phyloP scores from a whole-genome alignment of 1,284 basidiomycete species.

The Apiotrichum brassicae region DNA sequence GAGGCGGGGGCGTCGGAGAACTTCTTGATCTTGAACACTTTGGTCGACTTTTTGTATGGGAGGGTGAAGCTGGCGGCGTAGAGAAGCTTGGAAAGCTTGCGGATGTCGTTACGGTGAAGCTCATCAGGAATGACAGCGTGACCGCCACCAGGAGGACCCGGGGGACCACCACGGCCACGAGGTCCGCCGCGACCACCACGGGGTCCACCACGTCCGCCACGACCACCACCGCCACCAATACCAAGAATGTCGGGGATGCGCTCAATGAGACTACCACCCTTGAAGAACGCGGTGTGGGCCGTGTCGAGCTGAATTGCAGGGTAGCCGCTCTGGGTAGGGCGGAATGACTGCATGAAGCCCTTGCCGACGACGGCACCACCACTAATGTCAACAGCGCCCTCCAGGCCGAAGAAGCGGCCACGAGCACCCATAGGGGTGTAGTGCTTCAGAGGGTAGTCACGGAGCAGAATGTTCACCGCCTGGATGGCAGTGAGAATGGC shows the following conservation, averaged over 20 bases:
- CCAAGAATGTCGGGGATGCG: constrained; percentile 33
- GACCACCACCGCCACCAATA: constrained; percentile 30
- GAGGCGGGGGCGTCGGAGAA: constrained; percentile 32
- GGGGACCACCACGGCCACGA: constrained; percentile 26
- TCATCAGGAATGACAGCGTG: constrained; percentile 17
- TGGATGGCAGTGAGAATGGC: constrained; percentile 38
- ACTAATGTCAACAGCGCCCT: constrained; percentile 28
- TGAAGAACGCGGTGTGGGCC: constrained; percentile 44
- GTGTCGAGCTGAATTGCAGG: constrained; percentile 43
- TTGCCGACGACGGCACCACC: constrained; percentile 39
- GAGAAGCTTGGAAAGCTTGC: constrained; percentile 35
- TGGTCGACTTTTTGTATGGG: constrained; percentile 21
- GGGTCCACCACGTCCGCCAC: constrained; percentile 21
- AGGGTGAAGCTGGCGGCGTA: constrained; percentile 38
- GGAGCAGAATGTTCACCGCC: constrained; percentile 42
- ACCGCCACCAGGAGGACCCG: constrained; percentile 13
- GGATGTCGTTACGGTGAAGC: constrained; percentile 27
- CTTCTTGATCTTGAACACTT: constrained; percentile 31
- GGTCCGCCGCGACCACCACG: constrained; percentile 24
- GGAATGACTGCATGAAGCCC: constrained; percentile 46
- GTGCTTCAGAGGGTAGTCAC: constrained; percentile 33
- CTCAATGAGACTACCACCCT: constrained; percentile 36
- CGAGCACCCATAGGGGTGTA: constrained; percentile 42
- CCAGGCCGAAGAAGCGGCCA: constrained; percentile 39
- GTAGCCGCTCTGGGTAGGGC: constrained; percentile 25